These are phyloP conservation scores for Mycena metata DNA, from an alignment of 768 basidiomycete genomes.

Conservation along the genomic window DNA sequence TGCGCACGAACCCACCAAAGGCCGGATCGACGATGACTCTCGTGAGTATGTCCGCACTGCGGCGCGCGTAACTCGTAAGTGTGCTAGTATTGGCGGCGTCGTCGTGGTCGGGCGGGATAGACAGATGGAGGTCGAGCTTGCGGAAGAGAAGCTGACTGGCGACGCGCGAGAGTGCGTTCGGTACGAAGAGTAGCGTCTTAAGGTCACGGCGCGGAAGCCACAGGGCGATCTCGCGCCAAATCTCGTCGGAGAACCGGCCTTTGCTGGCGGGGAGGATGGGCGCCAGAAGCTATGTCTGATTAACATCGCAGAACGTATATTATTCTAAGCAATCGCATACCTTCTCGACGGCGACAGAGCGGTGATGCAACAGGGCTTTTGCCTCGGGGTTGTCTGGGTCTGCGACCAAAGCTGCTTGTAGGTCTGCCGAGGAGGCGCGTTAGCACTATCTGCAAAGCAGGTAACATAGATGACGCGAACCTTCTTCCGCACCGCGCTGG, in stretches of 20 bases:
- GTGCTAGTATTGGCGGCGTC: constrained; percentile 42
- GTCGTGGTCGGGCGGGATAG: constrained; percentile 50
- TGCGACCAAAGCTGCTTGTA: constrained; percentile 71
- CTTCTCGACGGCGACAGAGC: constrained; percentile 70
- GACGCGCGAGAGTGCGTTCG: constrained; percentile 75
- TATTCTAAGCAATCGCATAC: constrained; percentile 47
- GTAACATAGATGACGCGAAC: constrained; percentile 48
- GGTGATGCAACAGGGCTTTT: constrained; percentile 68
- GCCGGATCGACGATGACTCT: constrained; percentile 71
- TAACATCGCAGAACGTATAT: neutral
- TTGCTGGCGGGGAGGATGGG: constrained; percentile 57
- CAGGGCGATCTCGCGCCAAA: constrained; percentile 78
- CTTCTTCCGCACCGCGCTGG: constrained; percentile 75
- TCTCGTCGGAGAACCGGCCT: constrained; percentile 73
- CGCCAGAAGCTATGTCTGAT: constrained; percentile 51
- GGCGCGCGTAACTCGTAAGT: constrained; percentile 58
- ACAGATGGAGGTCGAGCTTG: constrained; percentile 75
- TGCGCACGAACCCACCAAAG: constrained; percentile 71
- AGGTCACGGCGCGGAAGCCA: constrained; percentile 76
- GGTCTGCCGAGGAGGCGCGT: constrained; percentile 56
- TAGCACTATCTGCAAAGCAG: neutral
- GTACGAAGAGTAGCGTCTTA: constrained; percentile 72
- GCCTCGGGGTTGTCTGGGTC: constrained; percentile 83
- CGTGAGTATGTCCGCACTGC: constrained; percentile 79
- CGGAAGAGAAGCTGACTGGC: constrained; percentile 77